Base-by-base conservation (phyloP, 768 basidiomycete genomes). In the Gyrodon lividus region DNA sequence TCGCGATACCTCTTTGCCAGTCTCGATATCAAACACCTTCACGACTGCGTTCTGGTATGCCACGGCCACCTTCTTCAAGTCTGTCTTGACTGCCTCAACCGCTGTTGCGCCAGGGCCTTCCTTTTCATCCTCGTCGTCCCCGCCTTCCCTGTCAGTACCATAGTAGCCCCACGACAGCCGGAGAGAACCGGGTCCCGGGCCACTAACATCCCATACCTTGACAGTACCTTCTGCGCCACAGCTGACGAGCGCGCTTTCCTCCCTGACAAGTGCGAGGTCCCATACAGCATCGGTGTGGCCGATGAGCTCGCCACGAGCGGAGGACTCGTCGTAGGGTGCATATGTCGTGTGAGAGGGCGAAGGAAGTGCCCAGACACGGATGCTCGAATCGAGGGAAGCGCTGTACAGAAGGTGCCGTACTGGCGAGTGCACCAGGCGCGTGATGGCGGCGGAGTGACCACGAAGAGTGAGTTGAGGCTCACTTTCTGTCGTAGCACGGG, bases 211-310 rank as follows among this genome's bases (percentile, higher is more conserved):
- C 95, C 96, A 98, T 13, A 96, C 83, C 70, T 97, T 97, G 59
- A 98, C 87, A 0, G 81, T 72, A 17, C 95, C 95, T 66, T 98
- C 96, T 4, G 94, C 89, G 41, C 90, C 87, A 65, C 90, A 92
- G 58, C 89, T 91, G 50, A 96, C 89, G 37, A 98, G 77, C 7
- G 87, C 85, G 51, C 81, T 83, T 66, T 92, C 89, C 55, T 90
- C 87, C 48, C 89, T 79, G 23, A 92, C 81, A 19, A 96, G 80
- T 9, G 89, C 87, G 45, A 98, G 74, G 65, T 94, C 97, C 97
- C 97, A 99, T 22, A 98, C 89, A 5, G 92, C 92, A 65, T 99
- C 95, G 5, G 92, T 92, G 67, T 97, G 92, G 4, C 95, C 93
- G 26, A 95, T 84, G 24, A 98, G 78, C 57, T 88, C 85, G 30